phyloP scores from a whole-genome alignment of 1,284 basidiomycete genomes.

The Thecaphora frezii region DNA sequence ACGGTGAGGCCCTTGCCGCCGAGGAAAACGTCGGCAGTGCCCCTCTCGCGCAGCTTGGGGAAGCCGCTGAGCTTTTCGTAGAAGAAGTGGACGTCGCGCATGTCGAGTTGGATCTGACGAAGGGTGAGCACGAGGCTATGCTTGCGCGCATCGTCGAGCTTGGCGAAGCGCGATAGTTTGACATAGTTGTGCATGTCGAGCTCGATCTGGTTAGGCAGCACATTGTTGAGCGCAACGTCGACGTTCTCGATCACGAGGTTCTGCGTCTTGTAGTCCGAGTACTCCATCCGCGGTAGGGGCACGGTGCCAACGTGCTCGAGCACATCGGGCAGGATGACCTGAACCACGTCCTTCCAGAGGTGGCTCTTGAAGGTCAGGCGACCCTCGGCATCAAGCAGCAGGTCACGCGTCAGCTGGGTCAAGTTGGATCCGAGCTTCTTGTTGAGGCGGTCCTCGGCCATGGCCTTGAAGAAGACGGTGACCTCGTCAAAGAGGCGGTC shows the following conservation, averaged over 20 bases:
- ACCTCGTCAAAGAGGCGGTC: slow-evolving; percentile 75
- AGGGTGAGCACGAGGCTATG: slow-evolving; percentile 51
- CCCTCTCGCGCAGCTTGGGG: slow-evolving; percentile 81
- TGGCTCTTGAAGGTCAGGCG: slow-evolving; percentile 77
- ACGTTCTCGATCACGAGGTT: slow-evolving; percentile 82
- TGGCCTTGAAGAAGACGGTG: slow-evolving; percentile 75
- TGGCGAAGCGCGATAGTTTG: slow-evolving; percentile 65
- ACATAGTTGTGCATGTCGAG: slow-evolving; percentile 81
- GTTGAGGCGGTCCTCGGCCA: slow-evolving; percentile 83
- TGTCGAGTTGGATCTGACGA: slow-evolving; percentile 88
- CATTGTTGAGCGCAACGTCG: slow-evolving; percentile 74
- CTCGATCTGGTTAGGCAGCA: slow-evolving; percentile 69
- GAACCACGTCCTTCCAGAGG: slow-evolving; percentile 80
- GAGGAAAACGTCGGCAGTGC: slow-evolving; percentile 84
- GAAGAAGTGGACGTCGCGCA: slow-evolving; percentile 87
- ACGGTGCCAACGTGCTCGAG: slow-evolving; percentile 74
- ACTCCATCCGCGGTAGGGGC: slow-evolving; percentile 67
- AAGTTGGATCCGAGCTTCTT: slow-evolving; percentile 78
- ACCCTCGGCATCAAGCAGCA: slow-evolving; percentile 67
- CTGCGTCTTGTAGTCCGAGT: slow-evolving; percentile 62
- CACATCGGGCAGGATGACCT: slow-evolving; percentile 77
- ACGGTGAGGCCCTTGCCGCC: slow-evolving; percentile 74
- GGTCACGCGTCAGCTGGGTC: slow-evolving; percentile 76
- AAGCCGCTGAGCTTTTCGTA: slow-evolving; percentile 65
- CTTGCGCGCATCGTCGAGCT: slow-evolving; percentile 41